Evolutionary conservation across 495 filamentous ascomycete species (phyloP).

Genomic region (Aspergillus conjunctus): DNA sequence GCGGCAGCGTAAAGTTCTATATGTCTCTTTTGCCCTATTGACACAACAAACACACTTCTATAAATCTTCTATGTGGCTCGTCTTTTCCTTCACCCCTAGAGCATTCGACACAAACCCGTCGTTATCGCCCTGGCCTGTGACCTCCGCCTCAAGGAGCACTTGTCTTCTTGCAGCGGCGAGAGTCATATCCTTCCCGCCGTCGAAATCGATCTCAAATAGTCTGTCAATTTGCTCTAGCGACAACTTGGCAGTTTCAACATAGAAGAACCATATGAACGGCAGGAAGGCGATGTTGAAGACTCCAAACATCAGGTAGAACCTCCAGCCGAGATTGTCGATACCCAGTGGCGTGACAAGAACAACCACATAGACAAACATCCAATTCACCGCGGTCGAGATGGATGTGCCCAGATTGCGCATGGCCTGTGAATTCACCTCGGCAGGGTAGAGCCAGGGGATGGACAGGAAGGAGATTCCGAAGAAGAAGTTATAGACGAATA

Average conservation of each 20-base stretch:
- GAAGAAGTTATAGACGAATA: background rate
- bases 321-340: slow-evolving; percentile 23
- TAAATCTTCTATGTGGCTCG: no score
- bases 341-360: slow-evolving; percentile 31
- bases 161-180: no score
- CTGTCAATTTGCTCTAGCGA: slow-evolving; percentile 42
- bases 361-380: slow-evolving; percentile 33
- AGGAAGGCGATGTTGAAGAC: slow-evolving; percentile 21
- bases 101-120: no score
- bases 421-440: slow-evolving; percentile 61
- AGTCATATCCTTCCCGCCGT: no score
- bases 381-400: slow-evolving; percentile 48
- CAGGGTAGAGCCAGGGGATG: slow-evolving; percentile 52
- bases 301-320: slow-evolving; percentile 18
- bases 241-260: slow-evolving; percentile 38
- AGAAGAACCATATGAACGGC: slow-evolving; percentile 36
- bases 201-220: no score
- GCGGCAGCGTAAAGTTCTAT: no score
- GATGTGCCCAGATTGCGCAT: slow-evolving; percentile 64
- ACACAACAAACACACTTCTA: no score
- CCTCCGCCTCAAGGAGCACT: no score
- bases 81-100: no score
- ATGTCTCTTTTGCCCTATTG: no score
- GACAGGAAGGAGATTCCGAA: background rate
- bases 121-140: no score